Base-by-base conservation (phyloP, 202 grass and related monocot species). In the Setaria italica region DNA sequence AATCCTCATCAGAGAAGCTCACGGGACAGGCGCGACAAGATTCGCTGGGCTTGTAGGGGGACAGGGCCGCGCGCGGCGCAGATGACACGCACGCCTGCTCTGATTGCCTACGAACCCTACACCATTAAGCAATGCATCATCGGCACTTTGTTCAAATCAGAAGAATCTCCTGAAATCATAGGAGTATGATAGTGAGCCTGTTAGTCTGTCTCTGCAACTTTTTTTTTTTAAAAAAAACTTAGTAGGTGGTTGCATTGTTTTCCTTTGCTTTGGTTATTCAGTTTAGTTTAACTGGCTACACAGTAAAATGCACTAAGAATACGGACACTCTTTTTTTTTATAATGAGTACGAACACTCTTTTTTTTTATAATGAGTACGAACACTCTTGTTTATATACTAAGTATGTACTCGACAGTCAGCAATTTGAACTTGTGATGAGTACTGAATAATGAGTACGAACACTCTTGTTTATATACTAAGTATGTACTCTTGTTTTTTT, bases 21-120 rank as follows among this genome's bases (percentile, higher is more conserved):
- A 56, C n/a, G 10, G 58, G 74, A 87, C 80, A 84, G 4, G 34
- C 10, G 5, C 59, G 59, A 32, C 47, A 68, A 72, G 56, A 82
- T 85, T 82, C 70, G 82, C 64, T 67, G 55, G n/a, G 76, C 72
- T 77, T 78, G 69, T 78, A 76, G 80, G 73, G 48, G 48, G 67
- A 73, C 70, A 74, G 16, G 70, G 16, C 8, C 37, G 37, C 37
- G 37, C 37, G 37, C 37, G 37, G 37, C 37, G 37, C 37, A 39
- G 39, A 41, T 4, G 39, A 41, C 39, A 41, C 39, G 39, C 39
- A 41, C 39, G 39, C 39, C 60, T 67, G 58, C 7, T 0, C 64
- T 35, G 39, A 82, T 62, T 51, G 78, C 80, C 73, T 83, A 56
- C 20, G 80, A 84, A 79, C 80, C 86, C 54, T 83, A 73, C 80